Evolutionary conservation across 2,329 filamentous ascomycete genomes (phyloP), one percentile per base, ranked within the genome.

Genomic region (Colletotrichum sp.): DNA sequence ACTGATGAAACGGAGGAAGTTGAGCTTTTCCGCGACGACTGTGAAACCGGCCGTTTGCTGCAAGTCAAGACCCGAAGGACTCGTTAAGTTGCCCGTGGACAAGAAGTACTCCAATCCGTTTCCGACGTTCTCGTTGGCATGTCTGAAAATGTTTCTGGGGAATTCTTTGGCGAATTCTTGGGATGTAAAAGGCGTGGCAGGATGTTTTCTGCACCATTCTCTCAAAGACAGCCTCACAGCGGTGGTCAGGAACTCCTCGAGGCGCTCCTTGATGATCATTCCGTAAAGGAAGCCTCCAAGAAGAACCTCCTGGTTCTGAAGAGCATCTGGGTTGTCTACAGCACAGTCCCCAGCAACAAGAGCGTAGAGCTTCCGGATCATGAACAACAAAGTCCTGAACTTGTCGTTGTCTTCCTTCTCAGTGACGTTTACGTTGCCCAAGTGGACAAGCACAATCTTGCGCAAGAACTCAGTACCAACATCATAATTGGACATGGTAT

Each of bases 1-100:
- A 83, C 95, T 97, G 86, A 99, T 98, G 86, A 98, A 99, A 79
- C 97, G 95, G 80, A 98, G 92, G 83, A 98, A 99, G 86, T 99
- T 99, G 82, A 99, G 96, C 89, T 98, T 98, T 83, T 99, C 97
- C 4, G 97, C 97, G 66, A 98, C 96, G 65, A 99, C 95, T 0
- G 95, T 98, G 83, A 98, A 99, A 76, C 97, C 97, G 15, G 96
- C 97, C 0, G 93, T 93, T 84, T 99, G 97, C 81, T 98, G 97
- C 80, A 98, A 84, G 88, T 99, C 97, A 54, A 99, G 89, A 76
- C 97, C 97, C 34, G 95, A 98, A 16, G 95, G 93, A 87, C 95
- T 98, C 80, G 95, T 92, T 59, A 99, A 87, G 80, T 99, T 99
- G 78, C 97, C 97, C 0, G 97, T 99, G 0, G 96, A 98, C 75